Evolutionary conservation across 129 eudicot species (phyloP).

Genomic region (Oenanthe sinensis): DNA sequence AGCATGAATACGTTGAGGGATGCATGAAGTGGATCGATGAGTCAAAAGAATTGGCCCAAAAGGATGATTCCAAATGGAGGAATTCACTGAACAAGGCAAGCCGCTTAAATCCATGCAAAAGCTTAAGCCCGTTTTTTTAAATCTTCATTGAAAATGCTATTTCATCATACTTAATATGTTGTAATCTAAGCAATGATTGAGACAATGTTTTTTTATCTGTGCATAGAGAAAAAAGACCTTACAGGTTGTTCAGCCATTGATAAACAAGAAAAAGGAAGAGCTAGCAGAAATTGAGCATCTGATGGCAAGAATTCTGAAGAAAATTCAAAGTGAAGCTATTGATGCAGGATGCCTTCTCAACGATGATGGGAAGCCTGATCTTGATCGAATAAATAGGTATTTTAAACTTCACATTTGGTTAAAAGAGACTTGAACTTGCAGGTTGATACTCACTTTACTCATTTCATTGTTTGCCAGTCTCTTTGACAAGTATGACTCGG

Average conservation of each 20-base stretch:
- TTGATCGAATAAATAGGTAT: conserved; percentile 15
- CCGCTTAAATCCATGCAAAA: background rate
- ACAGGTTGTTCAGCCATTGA: conserved; percentile 14
- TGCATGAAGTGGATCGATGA: conserved; percentile 22
- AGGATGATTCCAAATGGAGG: conserved; percentile 2
- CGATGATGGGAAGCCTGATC: conserved; percentile 25
- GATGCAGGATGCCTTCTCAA: conserved; percentile 21
- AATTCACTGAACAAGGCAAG: conserved; percentile 17
- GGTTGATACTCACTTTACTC: background rate
- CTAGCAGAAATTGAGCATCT: conserved; percentile 18
- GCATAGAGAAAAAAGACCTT: background rate
- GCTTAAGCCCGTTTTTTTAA: background rate
- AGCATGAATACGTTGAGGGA: conserved; percentile 22
- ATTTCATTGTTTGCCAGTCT: conserved; percentile 4
- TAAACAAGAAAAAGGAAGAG: conserved; percentile 16
- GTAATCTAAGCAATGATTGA: background rate
- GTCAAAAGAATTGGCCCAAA: conserved; percentile 13
- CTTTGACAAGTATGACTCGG: conserved; percentile 17
- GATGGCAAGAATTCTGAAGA: conserved; percentile 21
- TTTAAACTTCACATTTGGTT: background rate
- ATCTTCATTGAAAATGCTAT: background rate
- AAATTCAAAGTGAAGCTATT: conserved; percentile 16
- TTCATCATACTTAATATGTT: too few species aligned
- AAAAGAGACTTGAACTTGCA: background rate
- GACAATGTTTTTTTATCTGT: background rate